phyloP scores from a whole-genome alignment of 148 eudicot genomes.

The Amaranthus hypochondriacus region DNA sequence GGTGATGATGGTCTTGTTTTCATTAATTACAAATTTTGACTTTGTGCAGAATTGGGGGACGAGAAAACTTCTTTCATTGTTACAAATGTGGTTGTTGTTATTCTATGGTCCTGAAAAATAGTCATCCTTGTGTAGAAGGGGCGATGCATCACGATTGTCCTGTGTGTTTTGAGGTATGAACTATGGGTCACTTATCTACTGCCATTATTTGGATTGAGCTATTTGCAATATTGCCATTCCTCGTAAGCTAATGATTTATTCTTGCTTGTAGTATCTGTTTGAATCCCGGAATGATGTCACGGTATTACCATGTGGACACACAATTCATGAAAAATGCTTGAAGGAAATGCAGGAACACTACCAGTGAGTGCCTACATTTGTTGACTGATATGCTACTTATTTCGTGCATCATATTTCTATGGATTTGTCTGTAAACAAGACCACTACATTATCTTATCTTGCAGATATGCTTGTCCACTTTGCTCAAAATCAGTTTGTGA shows the following conservation, averaged over 20 bases:
- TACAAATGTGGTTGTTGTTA: constrained; percentile 84
- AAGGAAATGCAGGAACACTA: constrained; percentile 82
- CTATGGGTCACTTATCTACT: background rate
- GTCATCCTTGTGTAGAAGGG: constrained; percentile 87
- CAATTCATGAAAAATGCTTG: constrained; percentile 77
- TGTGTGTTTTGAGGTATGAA: constrained; percentile 88
- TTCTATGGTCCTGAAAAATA: constrained; percentile 49
- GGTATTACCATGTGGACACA: constrained; percentile 85
- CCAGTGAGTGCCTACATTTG: constrained; percentile 46
- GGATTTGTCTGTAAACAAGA: background rate
- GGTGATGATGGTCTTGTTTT: background rate
- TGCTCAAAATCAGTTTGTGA: constrained; percentile 94
- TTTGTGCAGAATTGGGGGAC: constrained; percentile 58
- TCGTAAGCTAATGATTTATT: constrained; percentile 1
- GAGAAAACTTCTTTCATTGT: constrained; percentile 73
- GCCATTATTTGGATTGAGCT: background rate
- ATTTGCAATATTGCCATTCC: no score
- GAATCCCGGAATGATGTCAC: constrained; percentile 64
- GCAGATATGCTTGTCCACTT: constrained; percentile 85
- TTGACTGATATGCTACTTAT: background rate
- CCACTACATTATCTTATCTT: constrained; percentile 4
- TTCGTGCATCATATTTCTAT: background rate
- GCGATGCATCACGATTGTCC: constrained; percentile 99
- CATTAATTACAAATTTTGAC: background rate
- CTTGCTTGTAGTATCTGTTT: constrained; percentile 61